A percentile compares a stretch with the other conserved stretches of the same genome.
phyloP scores from a whole-genome alignment of 139 green algal species.

The Axilococcus clingmanii region DNA sequence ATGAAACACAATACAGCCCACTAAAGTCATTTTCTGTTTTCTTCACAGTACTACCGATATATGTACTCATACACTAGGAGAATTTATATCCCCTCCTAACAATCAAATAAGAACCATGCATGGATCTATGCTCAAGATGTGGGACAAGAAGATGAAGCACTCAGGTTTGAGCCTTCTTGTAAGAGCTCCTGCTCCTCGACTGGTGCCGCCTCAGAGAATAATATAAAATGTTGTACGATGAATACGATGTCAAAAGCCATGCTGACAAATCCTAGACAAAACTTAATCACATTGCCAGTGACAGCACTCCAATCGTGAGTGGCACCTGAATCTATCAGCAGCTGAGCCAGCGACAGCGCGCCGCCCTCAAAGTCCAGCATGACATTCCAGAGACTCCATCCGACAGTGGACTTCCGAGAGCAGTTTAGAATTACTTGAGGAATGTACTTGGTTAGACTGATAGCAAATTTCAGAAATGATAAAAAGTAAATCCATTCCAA shows the following conservation, averaged over 20 bases:
- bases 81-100: too few relatives aligned
- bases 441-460: conserved; percentile 54
- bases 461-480: conserved; percentile 40
- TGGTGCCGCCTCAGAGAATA: conserved; percentile 20
- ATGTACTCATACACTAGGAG: too few relatives aligned
- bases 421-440: conserved; percentile 46
- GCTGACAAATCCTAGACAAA: conserved; percentile 41
- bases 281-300: conserved; percentile 48
- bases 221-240: conserved; percentile 48
- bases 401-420: conserved; percentile 29
- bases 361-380: conserved; percentile 53
- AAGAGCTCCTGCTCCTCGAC: too few relatives aligned
- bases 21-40: too few relatives aligned
- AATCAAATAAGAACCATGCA: conserved; percentile 3
- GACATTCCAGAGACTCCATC: conserved; percentile 32
- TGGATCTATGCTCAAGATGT: not conserved
- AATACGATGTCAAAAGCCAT: conserved; percentile 55
- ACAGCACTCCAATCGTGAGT: conserved; percentile 25
- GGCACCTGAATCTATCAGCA: conserved; percentile 25
- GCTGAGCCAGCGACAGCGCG: conserved; percentile 35
- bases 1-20: too few relatives aligned
- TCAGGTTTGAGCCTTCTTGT: too few relatives aligned
- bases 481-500: conserved; percentile 42
- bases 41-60: too few relatives aligned
- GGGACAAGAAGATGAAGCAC: too few relatives aligned